Conservation (phyloP, 371 early-diverging fungal species). For the Mucor plumbeus region DNA sequence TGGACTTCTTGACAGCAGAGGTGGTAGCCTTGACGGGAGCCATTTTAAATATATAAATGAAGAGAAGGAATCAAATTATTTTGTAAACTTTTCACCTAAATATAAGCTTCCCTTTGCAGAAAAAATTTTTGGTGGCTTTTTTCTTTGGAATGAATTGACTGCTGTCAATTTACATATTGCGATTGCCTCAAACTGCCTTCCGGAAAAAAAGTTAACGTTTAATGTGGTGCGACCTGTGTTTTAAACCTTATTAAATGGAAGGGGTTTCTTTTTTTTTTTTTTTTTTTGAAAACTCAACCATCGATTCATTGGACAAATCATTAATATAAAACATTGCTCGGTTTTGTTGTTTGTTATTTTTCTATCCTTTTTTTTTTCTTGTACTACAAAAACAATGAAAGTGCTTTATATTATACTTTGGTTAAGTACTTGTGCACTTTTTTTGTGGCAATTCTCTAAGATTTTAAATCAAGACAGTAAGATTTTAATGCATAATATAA, state of each 20-base stretch:
- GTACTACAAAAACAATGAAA: constrained; percentile 5
- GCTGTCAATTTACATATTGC: background rate
- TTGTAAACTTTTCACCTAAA: background rate
- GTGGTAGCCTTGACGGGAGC: constrained; percentile 53
- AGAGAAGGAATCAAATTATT: constrained; percentile 27
- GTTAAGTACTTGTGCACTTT: background rate
- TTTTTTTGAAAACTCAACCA: background rate
- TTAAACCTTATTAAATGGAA: background rate
- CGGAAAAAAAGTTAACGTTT: background rate
- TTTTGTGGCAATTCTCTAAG: constrained; percentile 10
- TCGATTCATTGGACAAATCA: background rate
- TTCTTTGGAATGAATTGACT: background rate
- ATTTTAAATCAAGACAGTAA: constrained; percentile 4
- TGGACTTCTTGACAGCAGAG: constrained; percentile 58
- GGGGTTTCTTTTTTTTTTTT: too few relatives aligned
- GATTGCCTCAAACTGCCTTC: background rate
- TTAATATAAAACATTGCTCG: background rate
- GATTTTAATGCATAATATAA: background rate
- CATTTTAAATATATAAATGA: constrained; percentile 37
- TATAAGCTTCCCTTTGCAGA: background rate
- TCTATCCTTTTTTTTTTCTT: background rate
- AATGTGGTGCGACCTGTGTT: background rate
- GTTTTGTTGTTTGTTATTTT: background rate
- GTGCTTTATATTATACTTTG: background rate
- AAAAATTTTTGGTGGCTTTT: constrained; percentile 14